Percentiles rank a stretch among this genome's conserved stretches.
phyloP scores from a whole-genome alignment of 768 basidiomycete genomes.

The Boletus edulis region DNA sequence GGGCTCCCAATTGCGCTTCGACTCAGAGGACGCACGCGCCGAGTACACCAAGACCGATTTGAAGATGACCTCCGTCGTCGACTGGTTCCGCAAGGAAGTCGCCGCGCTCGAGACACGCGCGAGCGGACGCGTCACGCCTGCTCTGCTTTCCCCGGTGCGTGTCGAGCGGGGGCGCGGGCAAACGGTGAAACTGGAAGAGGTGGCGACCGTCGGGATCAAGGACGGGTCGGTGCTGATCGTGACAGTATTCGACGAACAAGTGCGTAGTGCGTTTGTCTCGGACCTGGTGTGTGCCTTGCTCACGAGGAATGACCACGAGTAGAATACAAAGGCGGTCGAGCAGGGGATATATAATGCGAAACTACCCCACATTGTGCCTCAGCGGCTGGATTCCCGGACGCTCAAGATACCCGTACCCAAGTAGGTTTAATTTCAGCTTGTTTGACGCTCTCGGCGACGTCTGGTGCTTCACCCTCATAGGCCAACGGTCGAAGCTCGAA shows the following conservation, averaged over 20 bases:
- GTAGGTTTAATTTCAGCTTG: conserved; percentile 35
- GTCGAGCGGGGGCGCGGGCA: conserved; percentile 46
- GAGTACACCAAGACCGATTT: conserved; percentile 64
- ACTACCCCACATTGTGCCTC: conserved; percentile 69
- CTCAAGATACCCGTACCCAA: conserved; percentile 80
- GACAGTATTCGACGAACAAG: conserved; percentile 76
- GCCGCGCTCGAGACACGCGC: conserved; percentile 70
- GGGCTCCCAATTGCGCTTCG: conserved; percentile 61
- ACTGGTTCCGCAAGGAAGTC: conserved; percentile 76
- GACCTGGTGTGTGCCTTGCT: background rate
- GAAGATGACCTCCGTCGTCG: conserved; percentile 63
- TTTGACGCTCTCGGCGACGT: background rate
- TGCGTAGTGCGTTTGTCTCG: conserved; percentile 34
- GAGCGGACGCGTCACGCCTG: conserved; percentile 73
- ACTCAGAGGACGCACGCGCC: conserved; percentile 47
- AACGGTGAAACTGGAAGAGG: conserved; percentile 54
- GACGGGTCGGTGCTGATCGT: conserved; percentile 74
- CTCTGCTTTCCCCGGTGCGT: conserved; percentile 64
- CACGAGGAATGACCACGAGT: conserved; percentile 25
- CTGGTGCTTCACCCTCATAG: conserved; percentile 34
- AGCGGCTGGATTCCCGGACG: conserved; percentile 65
- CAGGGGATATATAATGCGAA: conserved; percentile 74
- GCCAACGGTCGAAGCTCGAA: conserved; percentile 73
- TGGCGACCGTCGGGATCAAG: conserved; percentile 78
- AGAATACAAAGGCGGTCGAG: conserved; percentile 77